phyloP scores from a whole-genome alignment of 2,329 filamentous ascomycete genomes.

The Rhynchosporium graminicola region DNA sequence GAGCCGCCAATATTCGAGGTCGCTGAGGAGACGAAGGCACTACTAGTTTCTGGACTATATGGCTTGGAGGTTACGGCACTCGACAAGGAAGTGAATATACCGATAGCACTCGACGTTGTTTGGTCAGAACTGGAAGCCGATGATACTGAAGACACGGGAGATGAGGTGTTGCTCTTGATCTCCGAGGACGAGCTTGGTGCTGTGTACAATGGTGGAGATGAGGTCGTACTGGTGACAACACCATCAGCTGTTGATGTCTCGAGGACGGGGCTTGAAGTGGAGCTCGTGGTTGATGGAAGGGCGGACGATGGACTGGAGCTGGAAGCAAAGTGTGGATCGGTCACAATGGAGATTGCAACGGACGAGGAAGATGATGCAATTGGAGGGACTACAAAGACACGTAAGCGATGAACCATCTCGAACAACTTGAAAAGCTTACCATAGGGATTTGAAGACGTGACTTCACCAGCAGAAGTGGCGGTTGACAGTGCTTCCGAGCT shows the following conservation, averaged over 20 bases:
- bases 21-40: not conserved
- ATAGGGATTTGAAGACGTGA: not conserved
- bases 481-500: conserved; percentile 4
- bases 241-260: conserved; percentile 15
- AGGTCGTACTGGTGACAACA: conserved; percentile 14
- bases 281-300: not conserved
- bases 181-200: conserved; percentile 12
- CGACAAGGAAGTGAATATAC: conserved; percentile 15
- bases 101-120: conserved; percentile 17
- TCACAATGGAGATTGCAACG: not conserved
- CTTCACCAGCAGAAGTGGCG: conserved; percentile 12
- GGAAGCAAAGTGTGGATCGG: not conserved
- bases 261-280: not conserved
- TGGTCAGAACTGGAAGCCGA: not conserved
- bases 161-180: conserved; percentile 12
- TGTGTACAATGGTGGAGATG: conserved; percentile 16
- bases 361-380: not conserved
- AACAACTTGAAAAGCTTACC: not conserved
- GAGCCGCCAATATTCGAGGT: conserved; percentile 4
- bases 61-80: not conserved
- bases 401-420: not conserved
- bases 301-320: not conserved
- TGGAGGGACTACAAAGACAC: conserved; percentile 6
- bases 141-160: not conserved
- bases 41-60: conserved; percentile 6